Percentiles rank a stretch among this genome's conserved stretches.
phyloP scores from a whole-genome alignment of 768 basidiomycete species.

The Cubamyces lactineus region DNA sequence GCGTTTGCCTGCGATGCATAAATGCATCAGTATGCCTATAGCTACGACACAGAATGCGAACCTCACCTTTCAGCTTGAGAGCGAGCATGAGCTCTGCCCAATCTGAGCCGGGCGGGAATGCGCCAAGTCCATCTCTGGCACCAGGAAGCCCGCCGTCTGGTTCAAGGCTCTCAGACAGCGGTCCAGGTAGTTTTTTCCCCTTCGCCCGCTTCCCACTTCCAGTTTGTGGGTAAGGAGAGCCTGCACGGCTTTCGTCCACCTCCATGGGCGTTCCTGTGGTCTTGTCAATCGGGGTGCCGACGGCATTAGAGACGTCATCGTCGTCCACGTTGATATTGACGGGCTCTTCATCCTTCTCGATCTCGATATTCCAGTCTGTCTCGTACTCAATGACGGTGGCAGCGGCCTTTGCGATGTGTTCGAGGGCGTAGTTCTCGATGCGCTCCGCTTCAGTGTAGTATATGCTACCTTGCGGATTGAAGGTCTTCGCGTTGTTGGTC shows the following conservation, averaged over 20 bases:
- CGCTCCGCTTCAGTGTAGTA: slow-evolving; percentile 76
- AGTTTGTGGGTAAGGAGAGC: slow-evolving; percentile 33
- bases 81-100: slow-evolving; percentile 75
- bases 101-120: slow-evolving; percentile 70
- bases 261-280: slow-evolving; percentile 36
- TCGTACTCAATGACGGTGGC: slow-evolving; percentile 80
- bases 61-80: slow-evolving; percentile 72
- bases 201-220: slow-evolving; percentile 14
- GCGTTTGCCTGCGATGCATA: slow-evolving; percentile 57
- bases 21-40: no score
- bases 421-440: slow-evolving; percentile 70
- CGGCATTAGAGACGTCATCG: slow-evolving; percentile 46
- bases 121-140: slow-evolving; percentile 72
- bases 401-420: slow-evolving; percentile 72
- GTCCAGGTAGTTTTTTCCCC: slow-evolving; percentile 48
- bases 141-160: slow-evolving; percentile 75
- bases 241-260: slow-evolving; percentile 43
- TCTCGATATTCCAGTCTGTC: slow-evolving; percentile 82
- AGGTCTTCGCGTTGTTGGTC: slow-evolving; percentile 71
- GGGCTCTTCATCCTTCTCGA: slow-evolving; percentile 50
- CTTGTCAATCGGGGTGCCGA: slow-evolving; percentile 23
- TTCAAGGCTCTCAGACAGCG: slow-evolving; percentile 55
- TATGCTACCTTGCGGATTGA: slow-evolving; percentile 75
- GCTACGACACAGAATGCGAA: neutral
- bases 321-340: slow-evolving; percentile 33